Base-by-base conservation (phyloP, 176 grass and related monocot species). In the Eleusine coracana region DNA sequence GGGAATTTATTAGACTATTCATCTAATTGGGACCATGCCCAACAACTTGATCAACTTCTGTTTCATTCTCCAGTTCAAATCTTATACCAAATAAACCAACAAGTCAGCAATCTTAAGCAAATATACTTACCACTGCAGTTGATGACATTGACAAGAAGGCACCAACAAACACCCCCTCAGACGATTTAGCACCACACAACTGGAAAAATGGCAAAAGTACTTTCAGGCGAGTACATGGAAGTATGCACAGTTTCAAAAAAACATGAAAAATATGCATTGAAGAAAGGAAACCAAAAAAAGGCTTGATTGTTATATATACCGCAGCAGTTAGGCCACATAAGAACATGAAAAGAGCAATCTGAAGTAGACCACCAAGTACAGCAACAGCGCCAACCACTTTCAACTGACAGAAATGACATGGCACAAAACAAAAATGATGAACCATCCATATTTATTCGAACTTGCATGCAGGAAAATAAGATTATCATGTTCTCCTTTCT, bases 91-190 rank as follows among this genome's bases (percentile, higher is more conserved):
- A 36, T 61, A 74, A 74, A 63, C 18, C 12, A 40, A 85, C 55
- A 46, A 56, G 73, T 52, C 40, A 73, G 58, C 5, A 68, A 78
- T 77, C 68, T 50, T 66, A 54, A 82, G 49, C 13, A 18, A 76
- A 89, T 75, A 86, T 79, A 86, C 68, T 97, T 87, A 99, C 97
- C 97, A 99, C 93, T 89, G 93, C 97, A 68, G 97, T 96, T 54
- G 93, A 96, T 79, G 93, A 99, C 97, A 99, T 94, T 85, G 97
- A 99, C 77, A 99, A 89, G 87, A 99, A 99, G 21, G 97, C 92
- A 80, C 97, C 97, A 68, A 99, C 93, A 89, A 99, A 96, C 74
- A 99, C 75, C 45, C 97, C 93, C 81, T 99, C 93, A 0, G 93
- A 99, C 80, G 84, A 86, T 87, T 96, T 99, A 76, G 87, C 97